A percentile compares a stretch with the other conserved stretches of the same genome.
Conservation (phyloP, 345 rosid genomes). For the Firmiana major region DNA sequence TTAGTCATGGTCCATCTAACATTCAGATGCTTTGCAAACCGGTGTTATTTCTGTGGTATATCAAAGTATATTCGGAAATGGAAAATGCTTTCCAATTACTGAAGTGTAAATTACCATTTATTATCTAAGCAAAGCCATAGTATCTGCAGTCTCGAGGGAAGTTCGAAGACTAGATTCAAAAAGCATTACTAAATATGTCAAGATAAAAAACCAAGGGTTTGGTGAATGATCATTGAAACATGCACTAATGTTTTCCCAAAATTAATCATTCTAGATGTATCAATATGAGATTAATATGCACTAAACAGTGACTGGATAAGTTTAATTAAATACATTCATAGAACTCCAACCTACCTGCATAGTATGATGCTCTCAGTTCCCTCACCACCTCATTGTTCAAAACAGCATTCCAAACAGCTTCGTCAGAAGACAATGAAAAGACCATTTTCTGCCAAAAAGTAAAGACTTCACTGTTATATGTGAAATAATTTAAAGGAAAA, state of each 20-base stretch:
- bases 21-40: too few relatives aligned
- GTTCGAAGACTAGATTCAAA: not conserved
- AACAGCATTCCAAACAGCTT: slow-evolving; percentile 88
- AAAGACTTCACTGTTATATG: not conserved
- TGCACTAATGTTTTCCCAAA: not conserved
- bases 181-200: too few relatives aligned
- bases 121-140: too few relatives aligned
- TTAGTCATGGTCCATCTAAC: too few relatives aligned
- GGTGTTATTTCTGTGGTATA: too few relatives aligned
- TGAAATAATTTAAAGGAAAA: not conserved
- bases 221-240: not conserved
- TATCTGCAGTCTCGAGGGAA: not conserved
- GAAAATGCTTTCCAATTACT: too few relatives aligned
- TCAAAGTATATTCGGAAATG: too few relatives aligned
- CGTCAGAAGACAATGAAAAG: slow-evolving; percentile 70
- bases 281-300: not conserved
- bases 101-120: too few relatives aligned
- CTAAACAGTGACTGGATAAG: not conserved
- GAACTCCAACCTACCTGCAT: slow-evolving; percentile 41
- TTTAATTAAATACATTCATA: not conserved
- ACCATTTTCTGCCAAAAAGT: slow-evolving; percentile 65
- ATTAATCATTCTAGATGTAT: not conserved
- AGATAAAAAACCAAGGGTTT: not conserved
- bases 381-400: slow-evolving; percentile 68
- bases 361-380: slow-evolving; percentile 57